Percentiles rank a stretch among this genome's conserved stretches.
phyloP scores from a whole-genome alignment of 805 yeast genomes.

The Zygosaccharomyces kombuchaensis region DNA sequence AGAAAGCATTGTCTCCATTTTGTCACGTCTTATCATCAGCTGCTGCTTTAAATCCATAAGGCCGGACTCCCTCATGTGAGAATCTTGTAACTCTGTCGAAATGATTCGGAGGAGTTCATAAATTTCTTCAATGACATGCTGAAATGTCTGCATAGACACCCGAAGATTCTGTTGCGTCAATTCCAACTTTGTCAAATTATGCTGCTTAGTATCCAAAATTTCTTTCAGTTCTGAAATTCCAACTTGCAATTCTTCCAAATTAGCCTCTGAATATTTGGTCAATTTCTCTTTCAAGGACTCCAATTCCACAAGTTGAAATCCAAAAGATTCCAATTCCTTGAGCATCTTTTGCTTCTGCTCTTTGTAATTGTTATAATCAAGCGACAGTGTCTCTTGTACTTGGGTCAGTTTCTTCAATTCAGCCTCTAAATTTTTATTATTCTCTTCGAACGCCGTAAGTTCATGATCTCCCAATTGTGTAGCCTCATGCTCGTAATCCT shows the following conservation, averaged over 20 bases:
- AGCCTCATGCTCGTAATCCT: constrained; percentile 36
- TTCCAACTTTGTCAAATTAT: constrained; percentile 41
- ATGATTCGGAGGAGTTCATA: constrained; percentile 38
- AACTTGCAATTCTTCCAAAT: constrained; percentile 50
- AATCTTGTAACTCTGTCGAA: constrained; percentile 43
- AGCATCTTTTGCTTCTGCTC: constrained; percentile 55
- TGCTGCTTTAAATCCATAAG: constrained; percentile 50
- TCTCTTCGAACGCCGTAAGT: constrained; percentile 42
- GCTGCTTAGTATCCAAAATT: constrained; percentile 41
- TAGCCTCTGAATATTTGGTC: constrained; percentile 54
- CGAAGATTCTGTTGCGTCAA: constrained; percentile 46
- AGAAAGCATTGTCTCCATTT: constrained; percentile 35
- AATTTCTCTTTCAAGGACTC: constrained; percentile 57
- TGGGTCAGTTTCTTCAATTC: constrained; percentile 58
- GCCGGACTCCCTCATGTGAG: constrained; percentile 36
- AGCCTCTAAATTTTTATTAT: constrained; percentile 53
- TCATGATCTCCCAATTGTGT: constrained; percentile 30
- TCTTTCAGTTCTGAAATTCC: constrained; percentile 50
- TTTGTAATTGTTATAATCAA: constrained; percentile 62
- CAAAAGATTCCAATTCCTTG: constrained; percentile 56
- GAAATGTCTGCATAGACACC: constrained; percentile 55
- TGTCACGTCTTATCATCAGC: constrained; percentile 41
- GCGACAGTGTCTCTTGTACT: constrained; percentile 56
- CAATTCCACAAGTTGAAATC: constrained; percentile 51
- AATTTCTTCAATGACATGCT: constrained; percentile 31